Base-by-base conservation (phyloP, 768 basidiomycete species). In the Chalciporus sphaerocephalus region DNA sequence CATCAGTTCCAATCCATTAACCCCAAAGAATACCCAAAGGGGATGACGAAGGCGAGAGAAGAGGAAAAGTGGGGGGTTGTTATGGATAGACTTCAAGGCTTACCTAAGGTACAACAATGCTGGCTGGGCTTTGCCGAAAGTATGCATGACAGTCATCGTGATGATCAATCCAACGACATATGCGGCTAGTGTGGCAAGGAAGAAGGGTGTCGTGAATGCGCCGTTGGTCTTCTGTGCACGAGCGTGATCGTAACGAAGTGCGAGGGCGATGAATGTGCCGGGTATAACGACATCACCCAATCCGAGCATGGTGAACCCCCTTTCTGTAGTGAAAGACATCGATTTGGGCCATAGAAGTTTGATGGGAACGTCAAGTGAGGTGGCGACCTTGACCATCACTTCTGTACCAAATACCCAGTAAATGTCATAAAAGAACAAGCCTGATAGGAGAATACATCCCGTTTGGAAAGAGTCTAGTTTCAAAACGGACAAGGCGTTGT, bases 331-430 rank as follows among this genome's bases (percentile, higher is more conserved):
- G 53, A 83, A 74, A 1, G 39, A 44, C 17, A 80, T 49, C 1
- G 83, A 83, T 59, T 88, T 91, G 0, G 90, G 83, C 82, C 85
- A 92, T 28, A 94, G 72, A 24, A 98, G 74, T 68, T 96, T 97
- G 69, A 98, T 94, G 16, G 95, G 95, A 21, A 87, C 83, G 56
- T 98, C 92, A 25, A 97, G 76, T 32, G 74, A 80, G 17, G 85
- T 92, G 1, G 95, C 95, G 2, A 98, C 95, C 54, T 83, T 83
- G 18, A 95, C 83, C 94, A 97, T 97, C 66, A 92, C 88, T 57
- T 83, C 78, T 0, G 87, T 87, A 16, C 87, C 88, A 62, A 93
- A 94, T 2, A 94, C 92, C 90, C 90, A 96, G 78, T 85, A 95
- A 32, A 96, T 79, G 61, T 98, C 95, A 61, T 98, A 98, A 33